Conservation (phyloP, 2,329 filamentous ascomycete genomes). For the Metarhizium robertsii region DNA sequence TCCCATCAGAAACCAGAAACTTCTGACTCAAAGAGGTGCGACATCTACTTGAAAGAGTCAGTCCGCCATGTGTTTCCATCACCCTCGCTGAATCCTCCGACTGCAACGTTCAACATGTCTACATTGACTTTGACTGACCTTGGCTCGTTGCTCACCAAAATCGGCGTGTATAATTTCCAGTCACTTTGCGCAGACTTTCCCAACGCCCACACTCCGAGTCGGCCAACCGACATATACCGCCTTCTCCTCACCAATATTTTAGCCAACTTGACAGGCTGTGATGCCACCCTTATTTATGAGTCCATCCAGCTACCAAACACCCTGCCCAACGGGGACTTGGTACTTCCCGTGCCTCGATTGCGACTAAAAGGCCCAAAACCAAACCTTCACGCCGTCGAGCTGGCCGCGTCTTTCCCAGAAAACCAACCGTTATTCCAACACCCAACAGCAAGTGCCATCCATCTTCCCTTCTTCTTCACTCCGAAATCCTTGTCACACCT, state of each 20-base stretch:
- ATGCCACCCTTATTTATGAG: constrained; percentile 14
- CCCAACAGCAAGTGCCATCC: constrained; percentile 46
- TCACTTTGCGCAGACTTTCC: neutral
- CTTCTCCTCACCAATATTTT: neutral
- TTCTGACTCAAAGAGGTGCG: no score
- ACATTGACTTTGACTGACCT: no score
- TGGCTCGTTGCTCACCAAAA: neutral
- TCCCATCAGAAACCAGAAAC: no score
- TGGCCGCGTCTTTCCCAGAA: constrained; percentile 27
- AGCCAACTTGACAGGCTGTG: no score
- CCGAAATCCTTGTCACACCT: constrained; percentile 43
- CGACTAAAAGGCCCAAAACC: constrained; percentile 10
- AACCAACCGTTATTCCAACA: constrained; percentile 34
- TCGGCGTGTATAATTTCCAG: neutral
- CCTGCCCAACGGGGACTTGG: constrained; percentile 20
- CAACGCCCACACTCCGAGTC: constrained; percentile 7
- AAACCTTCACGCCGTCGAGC: constrained; percentile 37
- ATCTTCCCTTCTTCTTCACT: constrained; percentile 59
- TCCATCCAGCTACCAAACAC: constrained; percentile 18
- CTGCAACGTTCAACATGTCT: no score
- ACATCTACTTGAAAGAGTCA: no score
- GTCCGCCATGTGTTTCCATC: no score
- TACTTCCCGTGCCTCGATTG: constrained; percentile 21
- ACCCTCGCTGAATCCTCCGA: no score
- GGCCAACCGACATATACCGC: constrained; percentile 21